A percentile compares a stretch with the other conserved stretches of the same genome.
These are phyloP conservation scores for Lophiostoma macrostomum DNA, from an alignment of 495 filamentous ascomycete genomes.

Conservation along the genomic window DNA sequence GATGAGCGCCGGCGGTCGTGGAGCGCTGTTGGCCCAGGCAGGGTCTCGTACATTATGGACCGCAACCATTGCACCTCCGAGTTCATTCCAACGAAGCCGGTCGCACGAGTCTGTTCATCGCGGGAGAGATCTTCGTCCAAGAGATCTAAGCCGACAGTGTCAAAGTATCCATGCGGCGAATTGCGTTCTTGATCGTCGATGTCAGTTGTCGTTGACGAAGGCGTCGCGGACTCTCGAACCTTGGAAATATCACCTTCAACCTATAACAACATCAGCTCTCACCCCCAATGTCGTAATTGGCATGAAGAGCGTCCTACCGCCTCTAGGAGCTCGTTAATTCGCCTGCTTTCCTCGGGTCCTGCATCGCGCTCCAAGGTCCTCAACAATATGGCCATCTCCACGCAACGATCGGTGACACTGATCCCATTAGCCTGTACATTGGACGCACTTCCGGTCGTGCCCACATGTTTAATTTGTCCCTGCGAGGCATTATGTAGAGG, in stretches of 20 bases:
- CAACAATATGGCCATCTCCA: slow-evolving; percentile 9
- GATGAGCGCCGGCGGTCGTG: slow-evolving; percentile 37
- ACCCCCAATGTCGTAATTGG: neutral
- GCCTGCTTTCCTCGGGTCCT: slow-evolving; percentile 3
- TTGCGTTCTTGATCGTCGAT: neutral
- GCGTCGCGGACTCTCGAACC: neutral
- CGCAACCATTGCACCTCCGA: slow-evolving; percentile 61
- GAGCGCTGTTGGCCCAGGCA: neutral
- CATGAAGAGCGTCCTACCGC: neutral
- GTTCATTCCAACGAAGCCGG: slow-evolving; percentile 58
- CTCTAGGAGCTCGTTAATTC: slow-evolving; percentile 15
- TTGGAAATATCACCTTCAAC: slow-evolving; percentile 16
- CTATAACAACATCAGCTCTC: neutral
- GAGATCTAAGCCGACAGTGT: slow-evolving; percentile 6
- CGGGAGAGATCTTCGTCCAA: slow-evolving; percentile 51
- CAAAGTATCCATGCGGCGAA: neutral
- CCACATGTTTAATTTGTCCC: slow-evolving; percentile 19
- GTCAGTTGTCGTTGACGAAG: neutral
- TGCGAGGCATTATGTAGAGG: slow-evolving; percentile 17
- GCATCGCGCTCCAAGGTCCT: neutral
- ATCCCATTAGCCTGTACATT: neutral
- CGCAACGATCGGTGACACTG: slow-evolving; percentile 19
- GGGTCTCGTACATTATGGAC: slow-evolving; percentile 34
- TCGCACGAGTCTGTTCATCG: slow-evolving; percentile 44
- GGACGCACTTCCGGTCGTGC: neutral